Conservation (phyloP, 2,329 filamentous ascomycete species). For the Fusarium transvaalense region DNA sequence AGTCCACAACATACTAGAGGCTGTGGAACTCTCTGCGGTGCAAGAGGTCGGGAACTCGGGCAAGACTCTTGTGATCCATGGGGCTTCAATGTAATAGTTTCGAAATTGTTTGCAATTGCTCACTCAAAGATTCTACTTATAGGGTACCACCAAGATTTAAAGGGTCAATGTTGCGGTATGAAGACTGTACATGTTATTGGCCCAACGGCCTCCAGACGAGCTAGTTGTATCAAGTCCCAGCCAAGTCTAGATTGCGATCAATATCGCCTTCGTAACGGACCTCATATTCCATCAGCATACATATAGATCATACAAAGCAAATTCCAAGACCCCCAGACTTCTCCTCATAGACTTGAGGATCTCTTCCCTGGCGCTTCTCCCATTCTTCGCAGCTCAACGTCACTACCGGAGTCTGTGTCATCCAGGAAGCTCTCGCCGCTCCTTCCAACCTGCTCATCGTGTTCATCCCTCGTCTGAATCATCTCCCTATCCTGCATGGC, state of each 20-base stretch:
- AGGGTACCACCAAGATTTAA: not conserved
- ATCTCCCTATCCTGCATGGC: constrained; percentile 29
- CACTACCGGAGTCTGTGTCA: constrained; percentile 52
- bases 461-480: constrained; percentile 19
- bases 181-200: not conserved
- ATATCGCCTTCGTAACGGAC: constrained; percentile 19
- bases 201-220: not conserved
- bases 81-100: constrained; percentile 42
- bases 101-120: too few relatives aligned
- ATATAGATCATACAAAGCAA: constrained; percentile 20
- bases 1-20: constrained; percentile 72
- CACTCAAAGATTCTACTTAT: too few relatives aligned
- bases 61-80: constrained; percentile 76
- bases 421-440: constrained; percentile 47
- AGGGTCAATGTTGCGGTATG: not conserved
- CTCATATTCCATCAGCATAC: constrained; percentile 21
- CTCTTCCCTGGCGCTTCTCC: constrained; percentile 45
- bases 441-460: constrained; percentile 20
- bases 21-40: constrained; percentile 72
- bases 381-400: constrained; percentile 52
- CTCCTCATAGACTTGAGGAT: constrained; percentile 41
- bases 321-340: not conserved
- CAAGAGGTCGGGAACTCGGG: constrained; percentile 71
- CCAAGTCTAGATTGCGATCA: constrained; percentile 2
- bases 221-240: not conserved